A percentile compares a stretch with the other conserved stretches of the same genome.
Evolutionary conservation across 2,329 filamentous ascomycete genomes (phyloP).

Genomic region (Helotiales sp.): DNA sequence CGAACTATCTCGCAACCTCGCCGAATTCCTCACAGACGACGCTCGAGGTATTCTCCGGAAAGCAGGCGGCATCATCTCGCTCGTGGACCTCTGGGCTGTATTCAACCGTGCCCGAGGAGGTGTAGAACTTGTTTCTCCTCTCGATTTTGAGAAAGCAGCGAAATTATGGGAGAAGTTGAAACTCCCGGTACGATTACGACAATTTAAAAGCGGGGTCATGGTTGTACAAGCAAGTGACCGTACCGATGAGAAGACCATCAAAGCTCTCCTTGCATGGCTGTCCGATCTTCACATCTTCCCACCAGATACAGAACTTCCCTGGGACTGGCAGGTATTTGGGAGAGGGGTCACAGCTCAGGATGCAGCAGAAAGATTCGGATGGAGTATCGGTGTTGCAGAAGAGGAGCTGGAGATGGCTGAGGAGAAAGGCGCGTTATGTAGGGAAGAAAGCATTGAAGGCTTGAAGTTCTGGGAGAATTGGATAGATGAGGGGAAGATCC

Average conservation of each 20-base stretch:
- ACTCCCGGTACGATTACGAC: constrained; percentile 80
- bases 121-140: constrained; percentile 88
- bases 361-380: constrained; percentile 84
- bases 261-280: constrained; percentile 75
- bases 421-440: constrained; percentile 81
- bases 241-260: constrained; percentile 87
- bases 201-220: constrained; percentile 91
- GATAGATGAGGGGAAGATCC: constrained; percentile 26
- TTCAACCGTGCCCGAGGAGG: constrained; percentile 93
- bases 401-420: constrained; percentile 98
- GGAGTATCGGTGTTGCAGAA: constrained; percentile 94
- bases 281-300: constrained; percentile 67
- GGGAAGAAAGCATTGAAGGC: constrained; percentile 90
- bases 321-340: constrained; percentile 79
- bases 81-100: constrained; percentile 90
- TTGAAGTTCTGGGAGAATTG: constrained; percentile 89
- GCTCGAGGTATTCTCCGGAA: constrained; percentile 72
- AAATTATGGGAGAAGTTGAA: constrained; percentile 84
- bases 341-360: constrained; percentile 88
- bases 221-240: constrained; percentile 88
- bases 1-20: constrained; percentile 79
- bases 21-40: constrained; percentile 88
- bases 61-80: constrained; percentile 83
- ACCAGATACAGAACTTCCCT: constrained; percentile 63
- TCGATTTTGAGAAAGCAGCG: constrained; percentile 89